Conservation (phyloP, 805 yeast species). For the Wickerhamomyces xylosicus region DNA sequence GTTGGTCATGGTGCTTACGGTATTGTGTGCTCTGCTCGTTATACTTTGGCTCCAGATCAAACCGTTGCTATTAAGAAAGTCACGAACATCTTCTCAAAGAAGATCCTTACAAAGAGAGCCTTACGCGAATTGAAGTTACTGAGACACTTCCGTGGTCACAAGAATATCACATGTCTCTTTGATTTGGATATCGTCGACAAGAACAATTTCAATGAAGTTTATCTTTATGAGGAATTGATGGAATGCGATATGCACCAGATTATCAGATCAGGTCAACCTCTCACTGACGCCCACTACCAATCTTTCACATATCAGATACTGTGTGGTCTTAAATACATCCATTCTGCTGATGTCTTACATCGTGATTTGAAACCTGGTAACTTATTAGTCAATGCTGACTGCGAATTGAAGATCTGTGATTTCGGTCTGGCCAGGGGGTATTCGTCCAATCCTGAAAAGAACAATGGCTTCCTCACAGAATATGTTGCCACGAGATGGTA, state of each 20-base stretch:
- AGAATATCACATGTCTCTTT: constrained; percentile 89
- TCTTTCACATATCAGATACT: constrained; percentile 84
- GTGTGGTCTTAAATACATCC: constrained; percentile 85
- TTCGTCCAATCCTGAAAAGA: constrained; percentile 69
- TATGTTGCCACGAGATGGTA: constrained; percentile 99
- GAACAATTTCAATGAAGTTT: constrained; percentile 81
- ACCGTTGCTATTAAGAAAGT: constrained; percentile 93
- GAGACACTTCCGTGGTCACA: constrained; percentile 92
- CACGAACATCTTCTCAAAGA: constrained; percentile 86
- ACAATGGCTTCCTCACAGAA: constrained; percentile 91
- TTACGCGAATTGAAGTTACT: constrained; percentile 81
- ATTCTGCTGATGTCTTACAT: constrained; percentile 86
- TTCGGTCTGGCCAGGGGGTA: constrained; percentile 94
- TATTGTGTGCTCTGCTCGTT: constrained; percentile 88
- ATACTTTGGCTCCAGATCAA: constrained; percentile 61
- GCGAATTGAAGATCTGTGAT: constrained; percentile 93
- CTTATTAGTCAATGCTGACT: constrained; percentile 86
- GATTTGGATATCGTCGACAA: constrained; percentile 77
- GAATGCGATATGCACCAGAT: constrained; percentile 98
- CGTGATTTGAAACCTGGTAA: constrained; percentile 94
- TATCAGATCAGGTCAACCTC: constrained; percentile 84
- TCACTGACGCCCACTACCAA: constrained; percentile 93
- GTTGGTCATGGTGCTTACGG: constrained; percentile 98
- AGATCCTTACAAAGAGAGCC: constrained; percentile 85
- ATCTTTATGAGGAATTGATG: constrained; percentile 93